Conservation (phyloP, 2,329 filamentous ascomycete species). For the Penicillium freii region DNA sequence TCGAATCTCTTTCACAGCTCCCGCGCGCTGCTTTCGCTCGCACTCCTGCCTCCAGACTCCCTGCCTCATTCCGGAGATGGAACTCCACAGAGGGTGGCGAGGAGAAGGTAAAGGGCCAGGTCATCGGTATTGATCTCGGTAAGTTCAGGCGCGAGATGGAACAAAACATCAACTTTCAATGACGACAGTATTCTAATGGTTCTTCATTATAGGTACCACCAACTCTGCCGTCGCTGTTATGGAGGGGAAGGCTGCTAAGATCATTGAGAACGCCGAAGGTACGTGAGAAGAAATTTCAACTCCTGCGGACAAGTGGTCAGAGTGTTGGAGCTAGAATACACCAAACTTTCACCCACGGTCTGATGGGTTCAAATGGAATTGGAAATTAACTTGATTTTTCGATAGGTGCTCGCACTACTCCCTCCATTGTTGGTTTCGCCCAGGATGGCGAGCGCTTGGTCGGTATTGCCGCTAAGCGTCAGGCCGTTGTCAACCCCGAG, state of each 20-base stretch:
- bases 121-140: constrained; percentile 98
- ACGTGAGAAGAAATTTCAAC: constrained; percentile 33
- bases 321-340: background rate
- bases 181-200: constrained; percentile 16
- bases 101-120: constrained; percentile 87
- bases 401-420: constrained; percentile 80
- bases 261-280: constrained; percentile 98
- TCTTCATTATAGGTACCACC: constrained; percentile 64
- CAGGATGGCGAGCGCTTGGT: constrained; percentile 95
- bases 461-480: constrained; percentile 95
- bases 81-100: constrained; percentile 55
- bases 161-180: background rate
- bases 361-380: background rate
- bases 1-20: constrained; percentile 54
- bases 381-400: constrained; percentile 16
- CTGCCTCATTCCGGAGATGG: constrained; percentile 65
- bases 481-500: constrained; percentile 97
- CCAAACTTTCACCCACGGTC: background rate
- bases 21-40: constrained; percentile 73
- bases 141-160: constrained; percentile 38
- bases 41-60: constrained; percentile 66
- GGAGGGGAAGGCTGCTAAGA: constrained; percentile 93
- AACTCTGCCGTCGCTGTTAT: constrained; percentile 97
- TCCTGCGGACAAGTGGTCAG: constrained; percentile 11
- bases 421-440: constrained; percentile 92